Base-by-base conservation (phyloP, 768 basidiomycete genomes). In the Nidula microcarpa region DNA sequence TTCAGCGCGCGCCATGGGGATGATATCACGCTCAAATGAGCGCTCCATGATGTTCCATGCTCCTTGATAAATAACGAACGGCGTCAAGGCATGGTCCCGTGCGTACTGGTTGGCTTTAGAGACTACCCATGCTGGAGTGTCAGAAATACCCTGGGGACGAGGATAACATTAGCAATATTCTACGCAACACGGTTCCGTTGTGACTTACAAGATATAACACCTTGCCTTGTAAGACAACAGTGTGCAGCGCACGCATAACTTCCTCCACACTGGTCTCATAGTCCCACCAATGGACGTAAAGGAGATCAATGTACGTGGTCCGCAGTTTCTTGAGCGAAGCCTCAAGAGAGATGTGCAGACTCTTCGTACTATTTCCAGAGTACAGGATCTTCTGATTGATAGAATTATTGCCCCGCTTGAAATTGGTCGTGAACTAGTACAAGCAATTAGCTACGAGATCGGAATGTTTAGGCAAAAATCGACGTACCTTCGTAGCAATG, bases 161-260 rank as follows among this genome's bases (percentile, higher is more conserved):
- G 23, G 3, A 16, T 17, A 30, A 30, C 23, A 30, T 17, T 4
- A 17, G n/a, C 16, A 14, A 14, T 2, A 47, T 16, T 43, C 7
- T 14, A 23, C 17, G 39, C 35, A 5, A 10, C 14, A 10, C 36
- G 37, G 34, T 6, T 10, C 17, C 37, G 9, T 35, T 32, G 8
- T 13, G n/a, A 34, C 62, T 55, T 57, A 70, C 71, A 11, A 70
- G 63, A 57, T 78, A 79, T 3, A 77, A 61, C 3, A 83, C 79
- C 56, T 84, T 81, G n/a, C 82, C 76, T 34, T 69, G 60, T 5
- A 61, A 64, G 35, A 85, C 77, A 34, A 85, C 71, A 17, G 71
- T 65, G 55, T 85, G 78, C 6, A 86, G 66, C 6, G 70, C 63
- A 41, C 74, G 72, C 81, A 85, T 82, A 43, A 84, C 65, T 63